A percentile compares a stretch with the other conserved stretches of the same genome.
phyloP scores from a whole-genome alignment of 208 protist genomes.

The Acanthamoeba healyi region DNA sequence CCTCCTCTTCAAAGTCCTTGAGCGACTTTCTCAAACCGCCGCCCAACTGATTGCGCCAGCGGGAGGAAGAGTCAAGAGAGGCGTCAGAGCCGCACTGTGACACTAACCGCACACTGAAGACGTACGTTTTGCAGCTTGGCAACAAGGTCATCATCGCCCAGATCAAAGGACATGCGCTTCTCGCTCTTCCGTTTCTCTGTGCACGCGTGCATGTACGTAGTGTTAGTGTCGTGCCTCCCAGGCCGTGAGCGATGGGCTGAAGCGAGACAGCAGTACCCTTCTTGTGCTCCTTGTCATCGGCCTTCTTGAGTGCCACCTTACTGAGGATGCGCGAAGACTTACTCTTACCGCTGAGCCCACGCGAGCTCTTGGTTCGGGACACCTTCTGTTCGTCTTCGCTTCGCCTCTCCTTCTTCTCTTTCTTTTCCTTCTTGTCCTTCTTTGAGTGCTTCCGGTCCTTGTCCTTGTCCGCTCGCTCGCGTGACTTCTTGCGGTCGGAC shows the following conservation, averaged over 20 bases:
- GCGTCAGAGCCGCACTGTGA: too few relatives aligned
- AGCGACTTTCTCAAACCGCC: neutral
- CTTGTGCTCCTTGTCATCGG: constrained; percentile 26
- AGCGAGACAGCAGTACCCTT: neutral
- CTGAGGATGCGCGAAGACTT: neutral
- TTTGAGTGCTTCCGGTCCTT: constrained; percentile 65
- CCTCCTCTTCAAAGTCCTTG: constrained; percentile 1
- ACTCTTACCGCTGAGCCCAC: neutral
- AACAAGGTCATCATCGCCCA: constrained; percentile 11
- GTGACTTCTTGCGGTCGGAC: neutral
- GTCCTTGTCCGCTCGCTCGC: neutral
- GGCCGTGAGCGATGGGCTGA: too few relatives aligned
- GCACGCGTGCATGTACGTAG: neutral
- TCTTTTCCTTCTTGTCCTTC: constrained; percentile 75
- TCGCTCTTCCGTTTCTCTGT: neutral
- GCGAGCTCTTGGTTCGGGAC: constrained; percentile 53
- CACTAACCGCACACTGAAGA: too few relatives aligned
- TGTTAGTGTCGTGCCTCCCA: neutral
- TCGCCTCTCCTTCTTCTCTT: constrained; percentile 61
- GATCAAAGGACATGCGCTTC: neutral
- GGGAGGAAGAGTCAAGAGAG: too few relatives aligned
- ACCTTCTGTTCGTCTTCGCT: constrained; percentile 35
- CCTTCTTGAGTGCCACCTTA: constrained; percentile 6
- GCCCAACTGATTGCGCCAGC: neutral
- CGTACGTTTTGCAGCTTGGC: constrained; percentile 48